A percentile compares a stretch with the other conserved stretches of the same genome.
Evolutionary conservation across 2,329 filamentous ascomycete species (phyloP).

Genomic region (Aspergillus tamarii): DNA sequence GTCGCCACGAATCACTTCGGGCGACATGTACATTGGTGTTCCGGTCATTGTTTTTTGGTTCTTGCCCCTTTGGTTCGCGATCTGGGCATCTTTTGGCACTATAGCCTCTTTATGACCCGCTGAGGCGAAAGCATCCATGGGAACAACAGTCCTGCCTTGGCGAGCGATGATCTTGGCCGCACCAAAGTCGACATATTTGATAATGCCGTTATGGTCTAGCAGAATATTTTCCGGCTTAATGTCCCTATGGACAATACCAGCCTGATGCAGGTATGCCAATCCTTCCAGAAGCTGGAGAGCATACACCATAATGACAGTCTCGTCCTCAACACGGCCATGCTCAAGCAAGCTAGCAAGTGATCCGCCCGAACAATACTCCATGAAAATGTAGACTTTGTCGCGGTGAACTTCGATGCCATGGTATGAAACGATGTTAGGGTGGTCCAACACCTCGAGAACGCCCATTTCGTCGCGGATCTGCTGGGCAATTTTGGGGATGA

Average conservation of each 20-base stretch:
- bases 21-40: slow-evolving; percentile 99
- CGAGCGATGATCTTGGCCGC: slow-evolving; percentile 96
- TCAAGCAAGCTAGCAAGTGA: slow-evolving; percentile 88
- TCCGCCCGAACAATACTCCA: slow-evolving; percentile 98
- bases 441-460: slow-evolving; percentile 90
- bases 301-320: slow-evolving; percentile 97
- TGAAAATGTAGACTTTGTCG: slow-evolving; percentile 99
- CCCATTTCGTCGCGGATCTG: slow-evolving; percentile 98
- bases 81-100: slow-evolving; percentile 34
- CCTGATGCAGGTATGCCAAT: slow-evolving; percentile 88
- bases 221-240: slow-evolving; percentile 99
- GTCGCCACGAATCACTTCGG: slow-evolving; percentile 94
- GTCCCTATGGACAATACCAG: slow-evolving; percentile 90
- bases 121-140: slow-evolving; percentile 59
- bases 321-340: slow-evolving; percentile 95
- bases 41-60: slow-evolving; percentile 93
- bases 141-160: slow-evolving; percentile 82
- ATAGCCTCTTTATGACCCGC: slow-evolving; percentile 44
- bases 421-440: slow-evolving; percentile 97
- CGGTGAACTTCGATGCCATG: slow-evolving; percentile 97
- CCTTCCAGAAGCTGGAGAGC: slow-evolving; percentile 92
- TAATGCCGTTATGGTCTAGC: slow-evolving; percentile 94
- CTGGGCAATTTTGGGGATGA: slow-evolving; percentile 89
- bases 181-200: slow-evolving; percentile 99
- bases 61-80: slow-evolving; percentile 38